Evolutionary conservation across 2,329 filamentous ascomycete genomes (phyloP), one percentile per base, ranked within the genome.

Genomic region (Colletotrichum sp.): DNA sequence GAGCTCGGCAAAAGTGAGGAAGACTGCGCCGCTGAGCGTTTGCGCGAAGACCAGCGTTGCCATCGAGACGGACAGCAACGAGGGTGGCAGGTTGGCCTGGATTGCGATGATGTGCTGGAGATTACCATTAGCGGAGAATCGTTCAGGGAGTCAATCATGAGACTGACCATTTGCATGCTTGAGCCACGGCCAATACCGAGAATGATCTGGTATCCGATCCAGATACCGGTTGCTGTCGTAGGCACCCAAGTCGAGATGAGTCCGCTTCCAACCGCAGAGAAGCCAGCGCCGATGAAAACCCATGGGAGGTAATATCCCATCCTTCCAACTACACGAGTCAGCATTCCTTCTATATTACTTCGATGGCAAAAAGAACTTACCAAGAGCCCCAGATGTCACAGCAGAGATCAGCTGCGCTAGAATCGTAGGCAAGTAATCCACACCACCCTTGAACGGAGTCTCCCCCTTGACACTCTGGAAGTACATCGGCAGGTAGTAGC

Each of bases 401-500:
- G 83, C 84, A 15, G 80, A 79, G n/a, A 88, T 25, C 11, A 84
- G 82, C 34, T 87, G 81, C 6, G 83, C 79, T 13, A 86, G 70
- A 34, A 88, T 84, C 8, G 85, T 80, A 4, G 88, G 86, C 16
- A 89, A 81, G 69, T 85, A 86, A 27, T 82, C 81, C 15, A 88
- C 82, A 3, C 86, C 87, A 2, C 81, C 82, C 19, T 82, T 78
- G 13, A 84, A 83, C 3, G 86, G 83, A 13, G 79, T 82, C 52
- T 83, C 83, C 16, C 83, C 84, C 75, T 85, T 85, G 77, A 90
- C 84, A 36, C 86, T 84, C 81, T 91, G 87, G 81, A 91, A 89
- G 83, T 89, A 90, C 75, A 90, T 84, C 3, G 89, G 88, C 7
- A 90, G 81, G 76, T 88, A 89, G 82, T 87, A 89, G 6, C 88